Conservation (phyloP, 2,329 filamentous ascomycete species). For the Penicillium sp. region DNA sequence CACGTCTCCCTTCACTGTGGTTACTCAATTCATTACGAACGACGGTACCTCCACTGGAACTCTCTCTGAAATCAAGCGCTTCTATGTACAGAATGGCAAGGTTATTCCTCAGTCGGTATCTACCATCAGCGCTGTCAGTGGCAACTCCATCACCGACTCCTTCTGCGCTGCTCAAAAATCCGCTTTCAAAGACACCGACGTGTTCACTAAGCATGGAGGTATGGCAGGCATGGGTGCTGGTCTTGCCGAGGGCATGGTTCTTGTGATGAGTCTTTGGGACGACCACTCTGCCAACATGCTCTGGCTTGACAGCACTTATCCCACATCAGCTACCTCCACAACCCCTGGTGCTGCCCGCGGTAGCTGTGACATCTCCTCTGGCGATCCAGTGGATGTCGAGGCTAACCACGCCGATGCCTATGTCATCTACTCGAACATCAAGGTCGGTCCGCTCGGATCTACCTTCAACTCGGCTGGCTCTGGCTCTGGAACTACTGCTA, state of each 20-base stretch:
- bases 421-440: slow-evolving; percentile 62
- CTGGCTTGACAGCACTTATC: slow-evolving; percentile 71
- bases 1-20: slow-evolving; percentile 61
- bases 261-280: slow-evolving; percentile 63
- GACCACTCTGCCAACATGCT: slow-evolving; percentile 70
- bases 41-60: slow-evolving; percentile 52
- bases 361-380: slow-evolving; percentile 54
- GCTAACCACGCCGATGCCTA: slow-evolving; percentile 47
- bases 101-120: slow-evolving; percentile 59
- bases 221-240: slow-evolving; percentile 34
- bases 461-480: slow-evolving; percentile 42
- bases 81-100: slow-evolving; percentile 65
- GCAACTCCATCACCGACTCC: slow-evolving; percentile 57
- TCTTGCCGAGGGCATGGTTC: slow-evolving; percentile 52
- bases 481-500: slow-evolving; percentile 12
- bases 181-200: slow-evolving; percentile 56
- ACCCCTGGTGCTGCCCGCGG: slow-evolving; percentile 56
- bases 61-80: slow-evolving; percentile 63
- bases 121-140: slow-evolving; percentile 48
- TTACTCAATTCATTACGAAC: slow-evolving; percentile 65
- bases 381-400: slow-evolving; percentile 56
- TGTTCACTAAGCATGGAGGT: slow-evolving; percentile 58
- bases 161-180: slow-evolving; percentile 61
- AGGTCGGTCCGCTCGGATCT: slow-evolving; percentile 58
- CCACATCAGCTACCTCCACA: slow-evolving; percentile 47